These are phyloP conservation scores for Lachnellula cervina DNA, from an alignment of 2,329 filamentous ascomycete genomes.

Conservation along the genomic window DNA sequence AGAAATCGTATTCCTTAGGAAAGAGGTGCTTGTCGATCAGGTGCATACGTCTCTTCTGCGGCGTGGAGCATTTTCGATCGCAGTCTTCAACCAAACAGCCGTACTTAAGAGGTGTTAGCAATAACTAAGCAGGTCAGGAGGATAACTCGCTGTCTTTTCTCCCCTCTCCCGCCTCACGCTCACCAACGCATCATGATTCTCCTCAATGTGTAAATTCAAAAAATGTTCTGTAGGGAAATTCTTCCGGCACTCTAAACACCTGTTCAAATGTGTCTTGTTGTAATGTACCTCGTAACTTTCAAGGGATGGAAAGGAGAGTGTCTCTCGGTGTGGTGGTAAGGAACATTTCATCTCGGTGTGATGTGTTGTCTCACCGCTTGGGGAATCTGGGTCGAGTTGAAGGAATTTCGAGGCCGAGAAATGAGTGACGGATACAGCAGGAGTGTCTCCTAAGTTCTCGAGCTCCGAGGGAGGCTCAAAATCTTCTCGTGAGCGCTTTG, in stretches of 20 bases:
- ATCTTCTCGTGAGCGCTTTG: slow-evolving; percentile 54
- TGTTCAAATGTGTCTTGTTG: slow-evolving; percentile 71
- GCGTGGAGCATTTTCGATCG: slow-evolving; percentile 75
- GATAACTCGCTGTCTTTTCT: slow-evolving; percentile 69
- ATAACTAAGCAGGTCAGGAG: not conserved
- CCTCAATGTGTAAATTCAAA: slow-evolving; percentile 78
- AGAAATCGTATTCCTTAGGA: slow-evolving; percentile 82
- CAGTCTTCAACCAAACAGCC: slow-evolving; percentile 88
- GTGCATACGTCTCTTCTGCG: slow-evolving; percentile 80
- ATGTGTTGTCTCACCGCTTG: slow-evolving; percentile 21
- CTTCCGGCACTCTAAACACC: slow-evolving; percentile 76
- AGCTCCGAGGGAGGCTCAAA: slow-evolving; percentile 39
- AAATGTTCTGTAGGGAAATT: slow-evolving; percentile 86
- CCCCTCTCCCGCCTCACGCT: slow-evolving; percentile 70
- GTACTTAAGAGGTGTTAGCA: slow-evolving; percentile 49
- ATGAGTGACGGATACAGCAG: slow-evolving; percentile 24
- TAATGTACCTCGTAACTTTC: slow-evolving; percentile 87
- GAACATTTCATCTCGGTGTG: slow-evolving; percentile 65
- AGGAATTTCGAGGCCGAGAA: slow-evolving; percentile 46
- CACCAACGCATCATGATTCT: slow-evolving; percentile 80
- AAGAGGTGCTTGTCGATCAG: slow-evolving; percentile 93
- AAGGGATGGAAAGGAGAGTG: slow-evolving; percentile 67
- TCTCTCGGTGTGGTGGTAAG: slow-evolving; percentile 71
- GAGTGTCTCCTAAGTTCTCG: slow-evolving; percentile 17
- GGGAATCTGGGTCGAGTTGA: slow-evolving; percentile 62